Conservation (phyloP, 1,284 basidiomycete species). For the Marasmius oreades region DNA sequence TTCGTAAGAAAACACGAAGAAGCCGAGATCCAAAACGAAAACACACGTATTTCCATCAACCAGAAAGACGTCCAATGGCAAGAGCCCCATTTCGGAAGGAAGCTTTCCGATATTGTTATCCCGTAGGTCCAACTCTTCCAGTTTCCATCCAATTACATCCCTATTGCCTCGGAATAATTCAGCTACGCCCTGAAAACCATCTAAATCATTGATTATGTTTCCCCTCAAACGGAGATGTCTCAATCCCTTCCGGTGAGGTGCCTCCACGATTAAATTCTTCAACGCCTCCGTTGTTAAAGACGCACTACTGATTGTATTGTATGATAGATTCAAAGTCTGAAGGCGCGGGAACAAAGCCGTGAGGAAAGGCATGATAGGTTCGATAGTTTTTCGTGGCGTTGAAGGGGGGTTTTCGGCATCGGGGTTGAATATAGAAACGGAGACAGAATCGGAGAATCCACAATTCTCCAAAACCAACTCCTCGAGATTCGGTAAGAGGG, state of each 20-base stretch:
- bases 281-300: constrained; percentile 46
- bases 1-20: neutral
- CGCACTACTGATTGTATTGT: constrained; percentile 58
- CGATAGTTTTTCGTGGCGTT: constrained; percentile 39
- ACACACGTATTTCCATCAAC: constrained; percentile 83
- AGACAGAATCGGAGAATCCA: constrained; percentile 53
- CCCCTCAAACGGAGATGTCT: constrained; percentile 63
- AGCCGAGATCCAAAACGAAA: constrained; percentile 1
- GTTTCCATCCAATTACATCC: constrained; percentile 59
- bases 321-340: constrained; percentile 66
- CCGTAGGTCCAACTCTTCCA: constrained; percentile 75
- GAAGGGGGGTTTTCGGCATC: constrained; percentile 15
- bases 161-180: constrained; percentile 61
- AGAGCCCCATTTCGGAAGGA: constrained; percentile 61
- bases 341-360: constrained; percentile 65
- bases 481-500: constrained; percentile 60
- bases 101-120: constrained; percentile 74
- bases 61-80: constrained; percentile 73
- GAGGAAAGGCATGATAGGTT: constrained; percentile 54
- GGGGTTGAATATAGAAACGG: constrained; percentile 39
- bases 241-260: constrained; percentile 47
- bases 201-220: constrained; percentile 57
- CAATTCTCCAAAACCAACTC: constrained; percentile 73
- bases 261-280: constrained; percentile 45
- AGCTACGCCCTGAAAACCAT: constrained; percentile 58